These are phyloP conservation scores for Phytopythium helicoides DNA, from an alignment of 352 stramenopile species.

Conservation along the genomic window DNA sequence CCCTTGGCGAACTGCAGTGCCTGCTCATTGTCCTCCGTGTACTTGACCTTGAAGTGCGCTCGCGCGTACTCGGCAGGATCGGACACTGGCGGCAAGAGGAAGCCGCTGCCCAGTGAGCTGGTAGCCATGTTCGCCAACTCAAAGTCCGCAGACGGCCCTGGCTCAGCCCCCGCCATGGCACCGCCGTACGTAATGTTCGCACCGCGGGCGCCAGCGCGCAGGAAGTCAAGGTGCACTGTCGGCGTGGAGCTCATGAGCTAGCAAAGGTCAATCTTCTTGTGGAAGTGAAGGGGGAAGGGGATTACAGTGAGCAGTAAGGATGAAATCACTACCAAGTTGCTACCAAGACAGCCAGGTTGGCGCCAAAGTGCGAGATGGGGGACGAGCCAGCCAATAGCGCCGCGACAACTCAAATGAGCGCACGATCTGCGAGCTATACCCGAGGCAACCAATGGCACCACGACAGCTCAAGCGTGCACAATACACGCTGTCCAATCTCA, in stretches of 20 bases:
- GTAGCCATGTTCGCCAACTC: slow-evolving; percentile 15
- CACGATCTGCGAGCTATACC: too few species aligned
- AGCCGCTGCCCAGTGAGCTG: slow-evolving; percentile 46
- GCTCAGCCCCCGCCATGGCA: slow-evolving; percentile 76
- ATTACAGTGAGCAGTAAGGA: too few species aligned
- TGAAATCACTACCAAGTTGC: too few species aligned
- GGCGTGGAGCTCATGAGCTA: slow-evolving; percentile 40
- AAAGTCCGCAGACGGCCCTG: slow-evolving; percentile 32
- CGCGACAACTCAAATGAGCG: too few species aligned
- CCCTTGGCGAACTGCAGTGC: slow-evolving; percentile 98
- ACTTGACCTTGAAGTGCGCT: slow-evolving; percentile 96
- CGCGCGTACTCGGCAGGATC: slow-evolving; percentile 95
- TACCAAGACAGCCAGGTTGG: too few species aligned
- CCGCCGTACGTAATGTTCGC: slow-evolving; percentile 67
- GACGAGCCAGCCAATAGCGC: too few species aligned
- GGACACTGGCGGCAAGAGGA: slow-evolving; percentile 66
- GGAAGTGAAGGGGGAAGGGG: too few species aligned
- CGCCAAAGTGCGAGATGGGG: too few species aligned
- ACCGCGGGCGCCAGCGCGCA: slow-evolving; percentile 63
- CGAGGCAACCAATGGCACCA: too few species aligned
- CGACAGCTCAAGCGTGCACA: too few species aligned
- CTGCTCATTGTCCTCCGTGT: slow-evolving; percentile 95
- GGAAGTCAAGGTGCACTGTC: slow-evolving; percentile 62
- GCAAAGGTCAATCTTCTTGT: too few species aligned
- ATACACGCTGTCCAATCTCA: too few species aligned